phyloP scores from a whole-genome alignment of 306 rosid genomes.

The Bauhinia variegata region DNA sequence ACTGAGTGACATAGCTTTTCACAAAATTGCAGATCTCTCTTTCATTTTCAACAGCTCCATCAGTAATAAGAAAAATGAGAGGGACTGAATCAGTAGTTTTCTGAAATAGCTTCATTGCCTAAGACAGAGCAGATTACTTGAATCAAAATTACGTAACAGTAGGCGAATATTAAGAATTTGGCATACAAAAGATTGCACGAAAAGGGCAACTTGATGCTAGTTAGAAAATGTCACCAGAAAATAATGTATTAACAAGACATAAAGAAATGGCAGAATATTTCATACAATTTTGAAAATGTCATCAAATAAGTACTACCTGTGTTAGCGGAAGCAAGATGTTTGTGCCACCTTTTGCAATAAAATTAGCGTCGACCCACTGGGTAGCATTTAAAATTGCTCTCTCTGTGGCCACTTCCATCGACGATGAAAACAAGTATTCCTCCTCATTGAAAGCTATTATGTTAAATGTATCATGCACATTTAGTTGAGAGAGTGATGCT shows the following conservation, averaged over 20 bases:
- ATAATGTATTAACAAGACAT: constrained; percentile 11
- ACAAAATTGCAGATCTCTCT: constrained; percentile 75
- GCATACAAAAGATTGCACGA: constrained; percentile 20
- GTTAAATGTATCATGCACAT: constrained; percentile 73
- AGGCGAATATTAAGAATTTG: constrained; percentile 30
- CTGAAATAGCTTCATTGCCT: constrained; percentile 83
- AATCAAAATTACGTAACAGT: not conserved
- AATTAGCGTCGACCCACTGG: constrained; percentile 58
- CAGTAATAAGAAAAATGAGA: constrained; percentile 82
- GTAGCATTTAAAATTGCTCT: constrained; percentile 65
- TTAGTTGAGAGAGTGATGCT: constrained; percentile 68
- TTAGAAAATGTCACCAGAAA: not conserved
- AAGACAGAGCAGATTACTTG: constrained; percentile 39
- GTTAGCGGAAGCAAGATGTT: constrained; percentile 78
- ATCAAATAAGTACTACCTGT: constrained; percentile 53
- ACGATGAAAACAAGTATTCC: constrained; percentile 56
- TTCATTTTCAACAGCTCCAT: constrained; percentile 87
- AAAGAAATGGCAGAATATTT: constrained; percentile 22
- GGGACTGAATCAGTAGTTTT: constrained; percentile 63
- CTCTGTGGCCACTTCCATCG: constrained; percentile 68
- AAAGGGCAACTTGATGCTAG: no score
- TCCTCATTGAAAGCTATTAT: constrained; percentile 72
- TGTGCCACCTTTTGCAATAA: constrained; percentile 73
- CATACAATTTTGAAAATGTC: constrained; percentile 20
- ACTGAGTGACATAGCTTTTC: constrained; percentile 49